These are phyloP conservation scores for Calonectria montana DNA, from an alignment of 2,329 filamentous ascomycete genomes.

Conservation along the genomic window DNA sequence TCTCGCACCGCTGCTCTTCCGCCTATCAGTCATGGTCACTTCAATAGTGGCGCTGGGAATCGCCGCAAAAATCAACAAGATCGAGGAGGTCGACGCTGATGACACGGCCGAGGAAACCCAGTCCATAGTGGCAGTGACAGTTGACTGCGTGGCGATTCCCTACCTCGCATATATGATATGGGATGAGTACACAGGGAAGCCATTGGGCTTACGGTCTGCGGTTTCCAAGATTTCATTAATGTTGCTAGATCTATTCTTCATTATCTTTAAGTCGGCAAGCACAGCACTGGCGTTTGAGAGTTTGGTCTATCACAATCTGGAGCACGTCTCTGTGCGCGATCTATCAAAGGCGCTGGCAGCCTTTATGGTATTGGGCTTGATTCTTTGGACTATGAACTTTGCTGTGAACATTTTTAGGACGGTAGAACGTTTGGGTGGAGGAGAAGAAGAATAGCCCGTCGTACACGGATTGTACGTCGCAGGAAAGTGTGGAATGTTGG, in stretches of 20 bases:
- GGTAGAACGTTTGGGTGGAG: slow-evolving; percentile 69
- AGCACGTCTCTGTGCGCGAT: slow-evolving; percentile 59
- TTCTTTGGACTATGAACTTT: slow-evolving; percentile 93
- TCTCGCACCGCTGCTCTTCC: slow-evolving; percentile 86
- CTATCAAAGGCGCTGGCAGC: slow-evolving; percentile 76
- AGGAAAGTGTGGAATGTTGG: slow-evolving; percentile 25
- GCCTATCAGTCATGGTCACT: slow-evolving; percentile 84
- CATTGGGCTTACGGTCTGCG: slow-evolving; percentile 85
- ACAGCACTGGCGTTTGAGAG: slow-evolving; percentile 90
- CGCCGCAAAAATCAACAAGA: slow-evolving; percentile 77
- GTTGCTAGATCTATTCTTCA: slow-evolving; percentile 93
- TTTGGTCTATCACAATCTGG: slow-evolving; percentile 68
- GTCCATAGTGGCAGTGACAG: slow-evolving; percentile 87
- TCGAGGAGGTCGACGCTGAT: slow-evolving; percentile 59
- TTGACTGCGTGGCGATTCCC: slow-evolving; percentile 88
- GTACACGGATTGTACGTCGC: slow-evolving; percentile 29
- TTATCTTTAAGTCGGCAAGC: slow-evolving; percentile 96
- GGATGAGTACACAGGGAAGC: slow-evolving; percentile 96
- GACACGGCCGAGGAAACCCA: slow-evolving; percentile 73
- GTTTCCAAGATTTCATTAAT: slow-evolving; percentile 90
- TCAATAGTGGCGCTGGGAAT: slow-evolving; percentile 85
- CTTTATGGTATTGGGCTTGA: slow-evolving; percentile 82
- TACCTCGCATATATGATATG: slow-evolving; percentile 95
- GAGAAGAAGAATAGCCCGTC: slow-evolving; percentile 54
- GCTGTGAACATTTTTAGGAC: slow-evolving; percentile 83